These are phyloP conservation scores for Backusella sp. DNA, from an alignment of 192 early-diverging fungal species.

Conservation along the genomic window DNA sequence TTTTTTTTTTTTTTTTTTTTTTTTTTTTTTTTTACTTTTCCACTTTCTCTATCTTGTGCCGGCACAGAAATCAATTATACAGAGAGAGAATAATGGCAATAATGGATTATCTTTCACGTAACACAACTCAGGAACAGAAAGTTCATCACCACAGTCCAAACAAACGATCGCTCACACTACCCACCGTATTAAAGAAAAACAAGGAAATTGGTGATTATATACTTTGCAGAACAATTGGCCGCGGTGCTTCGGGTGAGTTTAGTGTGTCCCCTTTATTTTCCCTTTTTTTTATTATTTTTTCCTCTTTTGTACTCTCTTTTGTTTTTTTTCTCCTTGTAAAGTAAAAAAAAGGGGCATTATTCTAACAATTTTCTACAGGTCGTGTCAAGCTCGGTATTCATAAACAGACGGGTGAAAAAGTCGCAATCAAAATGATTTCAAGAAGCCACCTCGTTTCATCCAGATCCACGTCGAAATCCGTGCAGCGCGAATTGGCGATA, in stretches of 20 bases:
- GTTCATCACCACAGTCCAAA: neutral
- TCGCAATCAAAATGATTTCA: constrained; percentile 37
- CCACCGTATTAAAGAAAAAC: constrained; percentile 12
- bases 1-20: neutral
- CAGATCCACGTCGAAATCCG: constrained; percentile 13
- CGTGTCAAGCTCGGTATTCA: constrained; percentile 38
- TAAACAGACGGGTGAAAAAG: constrained; percentile 32
- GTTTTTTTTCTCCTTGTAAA: neutral
- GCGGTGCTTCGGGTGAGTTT: constrained; percentile 57
- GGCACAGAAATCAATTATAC: neutral
- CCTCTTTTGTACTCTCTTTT: neutral
- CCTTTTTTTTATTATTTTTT: constrained; percentile 3
- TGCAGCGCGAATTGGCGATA: constrained; percentile 33
- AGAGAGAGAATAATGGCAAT: constrained; percentile 8
- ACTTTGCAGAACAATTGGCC: constrained; percentile 65
- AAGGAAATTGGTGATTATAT: constrained; percentile 59
- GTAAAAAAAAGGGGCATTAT: neutral
- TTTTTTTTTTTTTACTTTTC: neutral
- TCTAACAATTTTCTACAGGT: constrained; percentile 14
- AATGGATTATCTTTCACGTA: constrained; percentile 20
- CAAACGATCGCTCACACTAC: constrained; percentile 13
- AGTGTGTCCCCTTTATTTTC: neutral
- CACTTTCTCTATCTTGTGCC: neutral
- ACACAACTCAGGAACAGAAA: constrained; percentile 7
- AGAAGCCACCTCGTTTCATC: constrained; percentile 27